A percentile compares a stretch with the other conserved stretches of the same genome.
Evolutionary conservation across 2,329 filamentous ascomycete species (phyloP).

Genomic region (Chrysoporthe cubensis): DNA sequence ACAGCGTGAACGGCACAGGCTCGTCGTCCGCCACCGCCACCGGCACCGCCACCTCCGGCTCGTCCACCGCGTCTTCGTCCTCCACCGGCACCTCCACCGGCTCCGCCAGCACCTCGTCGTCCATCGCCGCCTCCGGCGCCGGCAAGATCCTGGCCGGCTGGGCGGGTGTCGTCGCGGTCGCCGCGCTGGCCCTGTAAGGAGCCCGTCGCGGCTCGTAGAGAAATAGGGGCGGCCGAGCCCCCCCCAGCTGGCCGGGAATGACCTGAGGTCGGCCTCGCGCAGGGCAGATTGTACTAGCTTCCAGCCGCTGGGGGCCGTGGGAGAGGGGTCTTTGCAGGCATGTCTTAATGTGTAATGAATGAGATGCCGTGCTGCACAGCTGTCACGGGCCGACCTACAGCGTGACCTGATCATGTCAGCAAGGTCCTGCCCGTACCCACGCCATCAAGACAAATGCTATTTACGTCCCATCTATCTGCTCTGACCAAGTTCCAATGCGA

Average conservation of each 20-base stretch:
- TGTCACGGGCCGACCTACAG: not conserved
- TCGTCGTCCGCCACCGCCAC: conserved; percentile 20
- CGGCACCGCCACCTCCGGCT: not conserved
- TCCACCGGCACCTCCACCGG: conserved; percentile 7
- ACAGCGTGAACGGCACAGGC: conserved; percentile 12
- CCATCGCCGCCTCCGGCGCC: conserved; percentile 19
- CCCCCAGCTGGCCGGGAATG: too few relatives aligned
- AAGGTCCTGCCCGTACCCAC: not conserved
- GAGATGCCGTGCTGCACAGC: conserved; percentile 6
- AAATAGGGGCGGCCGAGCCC: not conserved
- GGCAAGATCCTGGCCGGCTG: conserved; percentile 27
- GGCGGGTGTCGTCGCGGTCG: conserved; percentile 22
- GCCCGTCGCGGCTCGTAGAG: not conserved
- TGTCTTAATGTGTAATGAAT: conserved; percentile 18
- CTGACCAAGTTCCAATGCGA: not conserved
- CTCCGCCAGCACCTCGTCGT: conserved; percentile 13
- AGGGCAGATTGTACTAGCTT: too few relatives aligned
- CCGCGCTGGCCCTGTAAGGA: conserved; percentile 26
- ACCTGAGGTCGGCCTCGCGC: too few relatives aligned
- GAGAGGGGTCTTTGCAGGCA: not conserved
- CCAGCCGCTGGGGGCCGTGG: not conserved
- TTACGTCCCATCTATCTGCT: not conserved
- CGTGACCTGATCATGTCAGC: not conserved
- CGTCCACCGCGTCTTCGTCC: conserved; percentile 6
- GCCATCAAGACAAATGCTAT: not conserved